phyloP scores from a whole-genome alignment of 2,329 filamentous ascomycete species.

The Fusarium sterilihyphosum region DNA sequence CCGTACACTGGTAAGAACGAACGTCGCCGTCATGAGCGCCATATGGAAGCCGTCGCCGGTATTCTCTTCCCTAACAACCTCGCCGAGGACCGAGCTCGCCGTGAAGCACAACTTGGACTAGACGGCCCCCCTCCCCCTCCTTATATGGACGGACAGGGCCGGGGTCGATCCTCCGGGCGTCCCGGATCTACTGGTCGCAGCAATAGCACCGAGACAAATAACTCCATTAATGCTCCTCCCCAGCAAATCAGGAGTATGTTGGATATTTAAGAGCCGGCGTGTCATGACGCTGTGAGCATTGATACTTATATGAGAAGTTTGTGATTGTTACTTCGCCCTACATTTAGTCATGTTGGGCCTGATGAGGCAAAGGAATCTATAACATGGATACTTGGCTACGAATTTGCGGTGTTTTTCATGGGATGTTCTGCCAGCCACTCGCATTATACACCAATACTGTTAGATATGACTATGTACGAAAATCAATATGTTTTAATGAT shows the following conservation, averaged over 20 bases:
- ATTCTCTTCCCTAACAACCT: slow-evolving; percentile 60
- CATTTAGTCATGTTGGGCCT: slow-evolving; percentile 11
- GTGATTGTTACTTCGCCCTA: slow-evolving; percentile 2
- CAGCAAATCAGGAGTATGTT: slow-evolving; percentile 68
- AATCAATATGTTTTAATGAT: slow-evolving; percentile 28
- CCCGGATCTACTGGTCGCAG: slow-evolving; percentile 52
- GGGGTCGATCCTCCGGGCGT: slow-evolving; percentile 37
- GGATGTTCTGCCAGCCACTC: not conserved
- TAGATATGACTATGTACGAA: slow-evolving; percentile 25
- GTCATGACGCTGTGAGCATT: not conserved
- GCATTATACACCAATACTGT: not conserved
- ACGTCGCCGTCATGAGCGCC: slow-evolving; percentile 56
- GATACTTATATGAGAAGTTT: not conserved
- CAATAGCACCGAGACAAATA: slow-evolving; percentile 57
- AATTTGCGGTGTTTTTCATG: slow-evolving; percentile 1
- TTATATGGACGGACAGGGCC: slow-evolving; percentile 46
- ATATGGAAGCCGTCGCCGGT: slow-evolving; percentile 54
- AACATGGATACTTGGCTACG: slow-evolving; percentile 12
- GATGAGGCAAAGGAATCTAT: slow-evolving; percentile 16
- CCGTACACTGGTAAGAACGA: slow-evolving; percentile 57
- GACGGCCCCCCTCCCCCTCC: slow-evolving; percentile 58
- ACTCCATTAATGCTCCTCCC: slow-evolving; percentile 59
- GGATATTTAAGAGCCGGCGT: slow-evolving; percentile 55
- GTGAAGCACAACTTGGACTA: slow-evolving; percentile 52
- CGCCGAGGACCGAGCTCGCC: slow-evolving; percentile 46